Percentiles rank a stretch among this genome's conserved stretches.
These are phyloP conservation scores for Hemileia vastatrix DNA, from an alignment of 1,284 basidiomycete species.

Conservation along the genomic window DNA sequence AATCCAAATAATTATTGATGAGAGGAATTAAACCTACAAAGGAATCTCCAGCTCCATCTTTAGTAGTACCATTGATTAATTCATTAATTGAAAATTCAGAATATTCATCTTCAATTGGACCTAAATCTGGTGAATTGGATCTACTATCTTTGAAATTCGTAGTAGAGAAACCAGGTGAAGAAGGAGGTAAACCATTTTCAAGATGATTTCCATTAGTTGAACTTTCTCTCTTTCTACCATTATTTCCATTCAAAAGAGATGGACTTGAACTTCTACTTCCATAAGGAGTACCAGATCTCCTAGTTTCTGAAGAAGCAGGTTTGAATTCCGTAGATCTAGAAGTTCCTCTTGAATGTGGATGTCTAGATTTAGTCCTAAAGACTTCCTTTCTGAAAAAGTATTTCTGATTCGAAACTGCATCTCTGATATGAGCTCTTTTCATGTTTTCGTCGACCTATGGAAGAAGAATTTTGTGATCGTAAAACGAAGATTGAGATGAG, in stretches of 20 bases:
- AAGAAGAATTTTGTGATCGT: neutral
- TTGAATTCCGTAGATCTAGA: too few relatives aligned
- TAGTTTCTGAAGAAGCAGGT: too few relatives aligned
- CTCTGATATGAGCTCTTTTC: constrained; percentile 72
- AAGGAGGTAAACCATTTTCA: constrained; percentile 20
- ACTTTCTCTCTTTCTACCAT: constrained; percentile 34
- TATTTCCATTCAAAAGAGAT: constrained; percentile 21
- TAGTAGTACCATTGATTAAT: constrained; percentile 73
- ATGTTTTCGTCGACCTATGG: constrained; percentile 92
- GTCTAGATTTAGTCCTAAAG: too few relatives aligned
- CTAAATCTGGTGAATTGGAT: constrained; percentile 17
- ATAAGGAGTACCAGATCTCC: too few relatives aligned
- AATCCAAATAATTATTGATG: constrained; percentile 76
- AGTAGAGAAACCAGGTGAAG: constrained; percentile 39
- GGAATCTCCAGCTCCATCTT: constrained; percentile 49
- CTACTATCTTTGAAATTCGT: constrained; percentile 10
- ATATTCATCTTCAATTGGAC: constrained; percentile 61
- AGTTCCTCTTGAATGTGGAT: too few relatives aligned
- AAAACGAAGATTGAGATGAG: neutral
- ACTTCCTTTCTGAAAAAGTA: constrained; percentile 89
- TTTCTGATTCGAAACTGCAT: constrained; percentile 62
- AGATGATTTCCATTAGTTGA: constrained; percentile 9
- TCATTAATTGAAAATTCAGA: constrained; percentile 86
- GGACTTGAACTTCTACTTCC: constrained; percentile 2
- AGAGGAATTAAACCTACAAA: constrained; percentile 83